Evolutionary conservation across 352 stramenopile species (phyloP).

Genomic region (Pythium folliculosum): DNA sequence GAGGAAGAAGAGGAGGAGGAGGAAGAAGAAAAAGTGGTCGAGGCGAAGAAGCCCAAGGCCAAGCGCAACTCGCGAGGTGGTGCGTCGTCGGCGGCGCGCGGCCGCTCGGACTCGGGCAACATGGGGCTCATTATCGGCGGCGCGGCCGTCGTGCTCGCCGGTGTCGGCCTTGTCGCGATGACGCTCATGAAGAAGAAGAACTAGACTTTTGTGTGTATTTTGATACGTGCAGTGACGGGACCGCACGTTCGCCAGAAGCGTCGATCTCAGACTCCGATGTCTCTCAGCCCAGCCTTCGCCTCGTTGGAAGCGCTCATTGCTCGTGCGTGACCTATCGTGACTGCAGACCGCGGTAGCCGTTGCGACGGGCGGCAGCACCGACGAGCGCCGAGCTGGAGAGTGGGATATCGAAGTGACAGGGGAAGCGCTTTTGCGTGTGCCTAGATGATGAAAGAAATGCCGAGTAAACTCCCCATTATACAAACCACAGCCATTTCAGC

Average conservation of each 20-base stretch:
- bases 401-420: neutral
- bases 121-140: conserved; percentile 26
- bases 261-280: neutral
- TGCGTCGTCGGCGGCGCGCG: neutral
- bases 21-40: conserved; percentile 32
- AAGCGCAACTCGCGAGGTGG: conserved; percentile 15
- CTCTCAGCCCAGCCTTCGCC: neutral
- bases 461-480: conserved; percentile 1
- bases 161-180: conserved; percentile 50
- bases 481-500: conserved; percentile 7
- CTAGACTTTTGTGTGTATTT: conserved; percentile 29
- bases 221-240: conserved; percentile 2
- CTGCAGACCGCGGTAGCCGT: conserved; percentile 23
- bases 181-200: conserved; percentile 73
- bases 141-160: conserved; percentile 35
- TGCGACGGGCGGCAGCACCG: neutral
- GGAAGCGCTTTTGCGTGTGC: neutral
- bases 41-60: conserved; percentile 44
- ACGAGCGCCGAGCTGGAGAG: neutral
- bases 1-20: conserved; percentile 49
- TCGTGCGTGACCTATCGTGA: conserved; percentile 1
- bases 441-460: conserved; percentile 22
- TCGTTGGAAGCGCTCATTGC: neutral
- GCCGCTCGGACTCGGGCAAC: conserved; percentile 18
- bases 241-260: neutral